These are phyloP conservation scores for Petunia axillaris DNA, from an alignment of 257 asterid genomes.

Conservation along the genomic window DNA sequence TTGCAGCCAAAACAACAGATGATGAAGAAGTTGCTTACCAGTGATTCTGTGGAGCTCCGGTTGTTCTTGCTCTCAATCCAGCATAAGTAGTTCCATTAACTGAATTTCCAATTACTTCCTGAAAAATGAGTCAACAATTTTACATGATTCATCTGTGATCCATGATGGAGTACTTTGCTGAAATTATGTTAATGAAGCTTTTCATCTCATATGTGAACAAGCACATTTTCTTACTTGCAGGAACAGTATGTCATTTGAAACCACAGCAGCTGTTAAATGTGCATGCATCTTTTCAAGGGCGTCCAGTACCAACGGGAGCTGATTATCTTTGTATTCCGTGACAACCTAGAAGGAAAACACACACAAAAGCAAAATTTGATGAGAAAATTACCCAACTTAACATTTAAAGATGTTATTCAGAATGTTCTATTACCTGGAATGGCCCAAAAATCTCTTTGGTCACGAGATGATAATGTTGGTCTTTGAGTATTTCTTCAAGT, in stretches of 20 bases:
- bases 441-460: constrained; percentile 92
- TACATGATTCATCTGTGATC: background rate
- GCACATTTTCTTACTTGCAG: constrained; percentile 58
- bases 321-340: constrained; percentile 72
- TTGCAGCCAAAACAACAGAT: background rate
- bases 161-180: background rate
- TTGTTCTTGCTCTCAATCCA: constrained; percentile 90
- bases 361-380: background rate
- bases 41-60: constrained; percentile 96
- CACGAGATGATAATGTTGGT: constrained; percentile 66
- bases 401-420: background rate
- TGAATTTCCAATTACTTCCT: constrained; percentile 86
- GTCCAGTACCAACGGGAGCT: constrained; percentile 62
- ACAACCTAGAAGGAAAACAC: constrained; percentile 50
- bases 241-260: constrained; percentile 83
- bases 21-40: constrained; percentile 49
- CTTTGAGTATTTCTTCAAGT: constrained; percentile 78
- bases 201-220: background rate
- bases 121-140: constrained; percentile 20
- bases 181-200: background rate
- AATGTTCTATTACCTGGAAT: constrained; percentile 65
- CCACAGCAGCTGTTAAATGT: constrained; percentile 93
- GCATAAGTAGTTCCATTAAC: constrained; percentile 96
- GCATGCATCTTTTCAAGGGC: constrained; percentile 94
- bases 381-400: background rate